A percentile compares a stretch with the other conserved stretches of the same genome.
Conservation (phyloP, 2,329 filamentous ascomycete genomes). For the Chrysoporthe puriensis region DNA sequence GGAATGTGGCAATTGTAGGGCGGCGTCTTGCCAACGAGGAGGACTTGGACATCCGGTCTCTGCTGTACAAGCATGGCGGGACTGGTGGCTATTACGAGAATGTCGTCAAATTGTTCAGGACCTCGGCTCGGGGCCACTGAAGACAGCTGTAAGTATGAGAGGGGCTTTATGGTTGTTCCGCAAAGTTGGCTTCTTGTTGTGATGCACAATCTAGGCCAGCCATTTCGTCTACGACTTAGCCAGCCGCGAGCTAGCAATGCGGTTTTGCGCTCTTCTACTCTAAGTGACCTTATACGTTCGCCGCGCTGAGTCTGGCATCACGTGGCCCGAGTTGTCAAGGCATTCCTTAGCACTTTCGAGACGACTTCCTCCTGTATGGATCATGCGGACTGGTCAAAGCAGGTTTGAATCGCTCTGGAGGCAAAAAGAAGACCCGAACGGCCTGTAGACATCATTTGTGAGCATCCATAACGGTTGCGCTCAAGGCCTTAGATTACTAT, state of each 20-base stretch:
- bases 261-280: too few species aligned
- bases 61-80: constrained; percentile 59
- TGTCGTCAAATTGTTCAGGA: constrained; percentile 64
- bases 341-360: too few species aligned
- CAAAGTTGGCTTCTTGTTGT: not conserved
- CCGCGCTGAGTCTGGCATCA: too few species aligned
- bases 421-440: not conserved
- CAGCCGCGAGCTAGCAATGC: too few species aligned
- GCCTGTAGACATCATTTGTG: not conserved
- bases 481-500: not conserved
- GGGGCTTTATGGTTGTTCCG: not conserved
- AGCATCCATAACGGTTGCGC: not conserved
- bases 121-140: constrained; percentile 45
- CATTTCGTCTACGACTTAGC: not conserved
- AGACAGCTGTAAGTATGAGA: not conserved
- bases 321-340: too few species aligned
- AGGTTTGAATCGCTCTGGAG: too few species aligned
- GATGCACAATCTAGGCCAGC: too few species aligned
- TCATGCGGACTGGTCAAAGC: too few species aligned
- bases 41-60: constrained; percentile 45
- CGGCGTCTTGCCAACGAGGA: constrained; percentile 44
- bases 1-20: constrained; percentile 82
- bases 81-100: constrained; percentile 61
- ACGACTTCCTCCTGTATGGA: too few species aligned
- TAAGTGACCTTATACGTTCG: too few species aligned